Evolutionary conservation across 2,329 filamentous ascomycete species (phyloP), one percentile per base, ranked within the genome.

Genomic region (Drechslerella dactyloides): DNA sequence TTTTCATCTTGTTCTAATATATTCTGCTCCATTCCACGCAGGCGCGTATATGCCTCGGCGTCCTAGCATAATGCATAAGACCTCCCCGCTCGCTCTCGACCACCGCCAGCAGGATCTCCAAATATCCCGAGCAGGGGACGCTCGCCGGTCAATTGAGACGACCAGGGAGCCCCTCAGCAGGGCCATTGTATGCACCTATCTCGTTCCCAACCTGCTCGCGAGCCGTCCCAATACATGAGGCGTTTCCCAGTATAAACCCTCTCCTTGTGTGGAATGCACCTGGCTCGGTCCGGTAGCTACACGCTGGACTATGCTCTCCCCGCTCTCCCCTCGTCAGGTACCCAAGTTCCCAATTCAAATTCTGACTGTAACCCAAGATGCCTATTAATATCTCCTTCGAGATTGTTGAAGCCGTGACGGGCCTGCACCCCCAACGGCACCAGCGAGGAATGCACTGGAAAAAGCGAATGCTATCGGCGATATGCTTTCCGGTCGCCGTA

Each of bases 161-260:
- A 13, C 37, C 37, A 13, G 37, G 37, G 23, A 10, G 15, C 19
- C 19, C 42, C 3, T 10, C 46, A 8, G 46, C 42, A 17, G 46
- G 23, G 21, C 30, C 42, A 27, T 53, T 61, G 51, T 13, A 5
- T 42, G 37, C 37, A 42, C 15, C 13, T 13, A 42, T 17, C 37
- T 42, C 37, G 37, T 62, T 62, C 65, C 58, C 65, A 69, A 69
- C 65, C 65, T 69, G 59, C 55, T 58, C 52, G 48, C 54, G 65
- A 69, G 53, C 23, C 27, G 46, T 48, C 51, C 51, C 50, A 46
- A 54, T 60, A 27, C 48, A 33, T 33, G 27, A 3, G 27, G 27
- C 8, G 27, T 33, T 46, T 64, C 51, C 40, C 58, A 27, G 42
- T 30, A 23, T 48, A 23, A 19, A 8, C 17, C 19, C n/a, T 21